Conservation (phyloP, 768 basidiomycete species). For the Podaxis sp. region DNA sequence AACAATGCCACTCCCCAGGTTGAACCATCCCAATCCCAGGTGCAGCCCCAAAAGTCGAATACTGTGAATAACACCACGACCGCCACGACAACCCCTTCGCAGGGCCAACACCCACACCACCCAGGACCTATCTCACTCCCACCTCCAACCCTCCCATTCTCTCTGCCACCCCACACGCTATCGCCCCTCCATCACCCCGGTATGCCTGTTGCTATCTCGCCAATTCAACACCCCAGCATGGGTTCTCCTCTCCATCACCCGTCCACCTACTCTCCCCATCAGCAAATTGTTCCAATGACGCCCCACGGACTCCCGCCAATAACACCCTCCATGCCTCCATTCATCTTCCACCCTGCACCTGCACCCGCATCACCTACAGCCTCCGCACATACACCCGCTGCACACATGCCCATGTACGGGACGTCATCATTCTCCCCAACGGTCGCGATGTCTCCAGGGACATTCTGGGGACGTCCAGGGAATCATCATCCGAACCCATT, state of each 20-base stretch:
- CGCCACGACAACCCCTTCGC: conserved; percentile 12
- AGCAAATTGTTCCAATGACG: conserved; percentile 44
- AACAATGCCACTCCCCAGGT: background rate
- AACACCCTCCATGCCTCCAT: conserved; percentile 97
- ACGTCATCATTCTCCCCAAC: conserved; percentile 63
- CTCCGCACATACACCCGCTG: conserved; percentile 7
- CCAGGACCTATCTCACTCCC: conserved; percentile 73
- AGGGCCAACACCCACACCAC: conserved; percentile 40
- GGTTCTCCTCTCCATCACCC: conserved; percentile 26
- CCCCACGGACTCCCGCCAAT: conserved; percentile 88
- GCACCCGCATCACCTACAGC: conserved; percentile 15
- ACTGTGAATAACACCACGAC: background rate
- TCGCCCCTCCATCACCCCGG: conserved; percentile 30
- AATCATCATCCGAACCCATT: conserved; percentile 36
- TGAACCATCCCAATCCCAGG: conserved; percentile 9
- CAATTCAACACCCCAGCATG: conserved; percentile 38
- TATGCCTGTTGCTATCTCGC: conserved; percentile 33
- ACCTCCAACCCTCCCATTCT: conserved; percentile 43
- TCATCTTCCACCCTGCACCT: conserved; percentile 67
- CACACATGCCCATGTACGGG: conserved; percentile 20
- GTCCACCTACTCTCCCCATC: conserved; percentile 19
- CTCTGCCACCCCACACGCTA: conserved; percentile 24
- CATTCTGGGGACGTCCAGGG: conserved; percentile 68
- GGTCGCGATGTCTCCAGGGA: conserved; percentile 69
- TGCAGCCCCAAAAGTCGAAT: conserved; percentile 13